Evolutionary conservation across 352 stramenopile genomes (phyloP), one percentile per base, ranked within the genome.

Genomic region (Phytophthora syringae): DNA sequence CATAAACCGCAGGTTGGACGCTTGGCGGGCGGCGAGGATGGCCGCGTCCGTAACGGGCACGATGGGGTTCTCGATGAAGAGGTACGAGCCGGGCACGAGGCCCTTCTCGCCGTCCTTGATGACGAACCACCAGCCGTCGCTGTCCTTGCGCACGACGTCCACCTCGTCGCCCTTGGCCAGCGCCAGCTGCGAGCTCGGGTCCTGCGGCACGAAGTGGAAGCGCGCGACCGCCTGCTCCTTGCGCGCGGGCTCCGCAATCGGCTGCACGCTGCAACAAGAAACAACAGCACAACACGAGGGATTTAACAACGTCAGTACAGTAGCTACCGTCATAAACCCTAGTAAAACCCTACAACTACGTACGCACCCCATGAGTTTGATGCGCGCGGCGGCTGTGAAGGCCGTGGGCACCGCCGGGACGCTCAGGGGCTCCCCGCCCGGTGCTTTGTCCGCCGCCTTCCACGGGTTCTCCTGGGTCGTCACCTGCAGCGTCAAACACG

Each of bases 81-180:
- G 32, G 49, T 93, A 94, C 21, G 84, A 86, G 11, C 84, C 86
- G 0, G 86, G 86, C n/a, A 94, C 86, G 28, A 94, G 74, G 0
- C 86, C 86, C 51, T 93, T 92, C 64, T 93, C 82, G 58, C 78
- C 80, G 47, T 91, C 79, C 28, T 91, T 81, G 18, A 83, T 67
- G 24, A 94, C 84, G 57, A 94, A 91, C 86, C 86, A 94, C 86
- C 86, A 94, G 56, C 86, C 86, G 50, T 94, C 86, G 48, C 70
- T 77, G 59, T 94, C 86, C 67, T 93, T 94, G 44, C 86, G 86
- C 63, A 94, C 84, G 28, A 94, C 81, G 45, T 89, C 75, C 45
- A 94, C 70, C 22, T 81, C 67, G 45, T 94, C 86, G 49, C 80
- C 86, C 64, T 92, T 94, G 16, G 64, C 62, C 27, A 94, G 64